phyloP scores from a whole-genome alignment of 805 yeast genomes.

The Kluyveromyces lactis region DNA sequence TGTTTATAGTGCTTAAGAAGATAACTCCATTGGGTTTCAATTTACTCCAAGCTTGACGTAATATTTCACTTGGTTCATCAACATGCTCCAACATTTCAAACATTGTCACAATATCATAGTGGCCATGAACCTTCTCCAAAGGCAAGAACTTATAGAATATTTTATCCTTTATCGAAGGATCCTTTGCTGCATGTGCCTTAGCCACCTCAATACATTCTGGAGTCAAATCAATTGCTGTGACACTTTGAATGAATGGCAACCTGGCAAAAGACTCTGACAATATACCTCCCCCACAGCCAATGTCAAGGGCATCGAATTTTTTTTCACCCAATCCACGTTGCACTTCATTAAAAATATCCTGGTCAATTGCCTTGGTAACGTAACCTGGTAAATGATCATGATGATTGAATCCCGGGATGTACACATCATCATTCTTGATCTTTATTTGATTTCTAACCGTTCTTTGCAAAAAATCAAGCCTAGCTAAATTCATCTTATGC shows the following conservation, averaged over 20 bases:
- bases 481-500: slow-evolving; percentile 85
- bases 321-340: slow-evolving; percentile 19
- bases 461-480: slow-evolving; percentile 78
- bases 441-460: slow-evolving; percentile 36
- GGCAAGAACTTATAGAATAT: slow-evolving; percentile 53
- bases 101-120: slow-evolving; percentile 74
- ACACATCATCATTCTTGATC: slow-evolving; percentile 34
- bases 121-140: slow-evolving; percentile 46
- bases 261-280: slow-evolving; percentile 82
- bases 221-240: slow-evolving; percentile 81
- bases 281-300: slow-evolving; percentile 99
- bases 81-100: slow-evolving; percentile 96
- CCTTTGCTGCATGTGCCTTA: slow-evolving; percentile 51
- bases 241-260: slow-evolving; percentile 49
- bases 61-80: slow-evolving; percentile 66
- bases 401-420: slow-evolving; percentile 68
- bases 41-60: slow-evolving; percentile 57
- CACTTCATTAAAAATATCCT: slow-evolving; percentile 37
- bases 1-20: slow-evolving; percentile 84
- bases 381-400: slow-evolving; percentile 54
- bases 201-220: slow-evolving; percentile 80
- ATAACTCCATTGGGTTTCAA: slow-evolving; percentile 69
- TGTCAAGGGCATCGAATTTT: slow-evolving; percentile 57
- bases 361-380: slow-evolving; percentile 46
- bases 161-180: slow-evolving; percentile 52